These are phyloP conservation scores for Boletus subcaerulescens DNA, from an alignment of 768 basidiomycete genomes.

Conservation along the genomic window DNA sequence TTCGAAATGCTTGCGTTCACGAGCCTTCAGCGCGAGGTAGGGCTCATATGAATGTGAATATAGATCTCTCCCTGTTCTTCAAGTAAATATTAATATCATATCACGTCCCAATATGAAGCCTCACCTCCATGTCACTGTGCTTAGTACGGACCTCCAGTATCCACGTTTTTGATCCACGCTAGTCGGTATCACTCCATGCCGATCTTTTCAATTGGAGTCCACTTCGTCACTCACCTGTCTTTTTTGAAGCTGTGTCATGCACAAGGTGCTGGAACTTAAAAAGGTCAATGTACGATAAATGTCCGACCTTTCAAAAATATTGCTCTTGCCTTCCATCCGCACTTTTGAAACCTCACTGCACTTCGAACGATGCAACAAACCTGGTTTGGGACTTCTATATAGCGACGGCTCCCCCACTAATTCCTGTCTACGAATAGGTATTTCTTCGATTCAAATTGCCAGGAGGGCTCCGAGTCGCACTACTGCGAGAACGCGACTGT, in stretches of 20 bases:
- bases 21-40: not conserved
- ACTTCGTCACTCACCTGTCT: not conserved
- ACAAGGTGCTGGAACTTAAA: constrained; percentile 8
- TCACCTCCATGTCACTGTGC: not conserved
- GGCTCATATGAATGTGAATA: not conserved
- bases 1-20: not conserved
- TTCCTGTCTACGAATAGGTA: not conserved
- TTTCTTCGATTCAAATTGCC: not conserved
- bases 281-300: too few relatives aligned
- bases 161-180: not conserved
- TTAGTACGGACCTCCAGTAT: not conserved
- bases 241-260: constrained; percentile 12
- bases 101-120: not conserved
- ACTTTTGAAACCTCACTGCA: not conserved
- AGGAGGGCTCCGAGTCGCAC: not conserved
- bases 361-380: constrained; percentile 9
- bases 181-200: not conserved
- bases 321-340: not conserved
- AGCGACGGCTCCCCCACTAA: not conserved
- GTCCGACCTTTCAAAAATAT: not conserved
- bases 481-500: not conserved
- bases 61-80: not conserved
- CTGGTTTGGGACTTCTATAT: constrained; percentile 4
- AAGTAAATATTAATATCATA: not conserved
- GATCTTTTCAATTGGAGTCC: not conserved